These are phyloP conservation scores for Tricholomella constricta DNA, from an alignment of 768 basidiomycete species.

Conservation along the genomic window DNA sequence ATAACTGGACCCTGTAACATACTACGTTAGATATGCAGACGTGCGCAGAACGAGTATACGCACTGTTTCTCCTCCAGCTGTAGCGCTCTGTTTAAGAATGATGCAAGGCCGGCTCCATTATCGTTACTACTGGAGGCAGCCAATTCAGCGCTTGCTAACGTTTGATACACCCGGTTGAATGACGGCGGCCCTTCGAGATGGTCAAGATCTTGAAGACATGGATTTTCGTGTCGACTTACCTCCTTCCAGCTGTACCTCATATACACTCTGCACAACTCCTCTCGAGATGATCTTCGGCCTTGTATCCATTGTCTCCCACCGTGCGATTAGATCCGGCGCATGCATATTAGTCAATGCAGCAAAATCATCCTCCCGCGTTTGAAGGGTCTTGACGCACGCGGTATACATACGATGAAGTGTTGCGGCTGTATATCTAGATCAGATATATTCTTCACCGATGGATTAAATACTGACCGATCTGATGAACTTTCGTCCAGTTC, in stretches of 20 bases:
- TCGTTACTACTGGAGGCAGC: neutral
- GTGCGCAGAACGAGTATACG: neutral
- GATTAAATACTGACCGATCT: slow-evolving; percentile 20
- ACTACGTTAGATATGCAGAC: no score
- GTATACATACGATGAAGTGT: neutral
- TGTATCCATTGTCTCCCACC: slow-evolving; percentile 8
- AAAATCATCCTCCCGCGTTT: neutral
- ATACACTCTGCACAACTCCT: neutral
- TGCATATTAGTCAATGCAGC: neutral
- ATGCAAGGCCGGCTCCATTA: no score
- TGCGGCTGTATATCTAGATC: neutral
- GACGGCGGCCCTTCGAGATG: neutral
- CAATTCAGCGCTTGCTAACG: slow-evolving; percentile 2
- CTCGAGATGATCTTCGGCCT: slow-evolving; percentile 1
- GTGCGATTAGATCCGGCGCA: neutral
- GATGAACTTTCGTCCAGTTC: slow-evolving; percentile 29
- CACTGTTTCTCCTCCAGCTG: neutral
- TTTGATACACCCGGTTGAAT: neutral
- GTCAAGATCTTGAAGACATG: neutral
- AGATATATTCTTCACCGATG: neutral
- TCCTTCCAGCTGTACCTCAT: neutral
- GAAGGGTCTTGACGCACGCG: neutral
- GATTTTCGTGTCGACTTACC: neutral
- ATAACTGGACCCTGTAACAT: no score
- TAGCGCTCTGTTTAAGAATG: slow-evolving; percentile 16